Base-by-base conservation (phyloP, 1,139 yeast genomes). In the Yamadazyma friedrichii region DNA sequence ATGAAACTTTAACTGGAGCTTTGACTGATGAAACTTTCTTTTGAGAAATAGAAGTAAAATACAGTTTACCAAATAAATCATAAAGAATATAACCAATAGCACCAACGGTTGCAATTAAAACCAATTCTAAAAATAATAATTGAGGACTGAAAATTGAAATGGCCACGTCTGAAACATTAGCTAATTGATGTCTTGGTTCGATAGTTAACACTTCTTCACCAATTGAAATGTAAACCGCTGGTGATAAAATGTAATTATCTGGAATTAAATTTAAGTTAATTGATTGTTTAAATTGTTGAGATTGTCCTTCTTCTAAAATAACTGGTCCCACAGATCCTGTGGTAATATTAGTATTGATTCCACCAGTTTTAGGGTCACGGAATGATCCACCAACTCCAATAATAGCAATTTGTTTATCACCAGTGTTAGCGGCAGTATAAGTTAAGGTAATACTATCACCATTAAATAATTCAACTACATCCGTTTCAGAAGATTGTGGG, bases 371-470 rank as follows among this genome's bases (percentile, higher is more conserved):
- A 24, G 84, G 78, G 49, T 82, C 78, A 44, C 74, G 69, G 61
- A 88, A 74, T 38, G 77, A 62, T 40, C 96, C 96, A 45, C 91
- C 88, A 41, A 84, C 79, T 39, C 91, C 95, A 38, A 84, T 79
- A 42, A 88, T 65, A 17, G 78, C 68, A 33, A 70, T 41, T 9
- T 74, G 76, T 24, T 45, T 61, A 2, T 70, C 75, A 55, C 85
- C 95, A 28, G 72, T 64, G 58, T 87, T 87, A 42, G 61, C 55
- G 44, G 86, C 72, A 4, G 67, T 59, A 60, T 84, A 83, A 36
- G 65, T 62, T 45, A 88, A 61, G 3, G 81, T 67, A 36, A 81
- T 65, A 33, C 72, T 69, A 36, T 84, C 83, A 35, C 79, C 84
- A 53, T 78, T 77, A 52, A 47, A 51, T 41, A 74, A 58, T 35